These are phyloP conservation scores for Geranium incanum DNA, from an alignment of 441 rosid genomes.

Conservation along the genomic window DNA sequence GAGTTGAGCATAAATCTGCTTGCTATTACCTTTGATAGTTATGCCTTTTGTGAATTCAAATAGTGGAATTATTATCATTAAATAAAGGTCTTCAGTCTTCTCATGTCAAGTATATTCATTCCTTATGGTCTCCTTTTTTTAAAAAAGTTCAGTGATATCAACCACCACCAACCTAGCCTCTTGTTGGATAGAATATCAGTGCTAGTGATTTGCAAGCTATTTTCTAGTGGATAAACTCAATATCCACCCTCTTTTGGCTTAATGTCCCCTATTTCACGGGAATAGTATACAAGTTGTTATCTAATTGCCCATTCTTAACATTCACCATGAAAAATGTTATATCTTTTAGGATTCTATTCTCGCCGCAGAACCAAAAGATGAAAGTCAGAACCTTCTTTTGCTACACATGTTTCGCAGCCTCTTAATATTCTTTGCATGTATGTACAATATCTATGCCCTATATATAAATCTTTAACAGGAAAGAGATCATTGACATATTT, in stretches of 20 bases:
- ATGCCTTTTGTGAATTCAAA: not conserved
- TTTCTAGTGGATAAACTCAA: not conserved
- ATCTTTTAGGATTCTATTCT: not conserved
- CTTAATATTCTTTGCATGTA: slow-evolving; percentile 1
- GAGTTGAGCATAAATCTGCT: not conserved
- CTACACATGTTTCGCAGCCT: not conserved
- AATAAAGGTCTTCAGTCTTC: slow-evolving; percentile 4
- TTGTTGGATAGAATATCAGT: not conserved
- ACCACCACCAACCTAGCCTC: not conserved
- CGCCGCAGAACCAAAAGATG: not conserved
- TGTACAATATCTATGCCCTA: not conserved
- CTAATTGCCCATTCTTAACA: not conserved
- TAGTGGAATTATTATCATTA: not conserved
- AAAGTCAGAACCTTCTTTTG: not conserved
- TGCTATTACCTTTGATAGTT: not conserved
- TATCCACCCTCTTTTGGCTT: not conserved
- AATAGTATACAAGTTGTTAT: not conserved
- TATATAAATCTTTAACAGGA: not conserved
- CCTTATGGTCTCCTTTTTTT: not conserved
- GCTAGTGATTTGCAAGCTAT: not conserved
- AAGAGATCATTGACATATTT: not conserved
- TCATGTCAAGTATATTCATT: not conserved
- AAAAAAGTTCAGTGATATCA: not conserved
- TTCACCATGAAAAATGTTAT: not conserved
- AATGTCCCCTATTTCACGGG: not conserved